Conservation (phyloP, 2,329 filamentous ascomycete species). For the Fusarium azukiicola region DNA sequence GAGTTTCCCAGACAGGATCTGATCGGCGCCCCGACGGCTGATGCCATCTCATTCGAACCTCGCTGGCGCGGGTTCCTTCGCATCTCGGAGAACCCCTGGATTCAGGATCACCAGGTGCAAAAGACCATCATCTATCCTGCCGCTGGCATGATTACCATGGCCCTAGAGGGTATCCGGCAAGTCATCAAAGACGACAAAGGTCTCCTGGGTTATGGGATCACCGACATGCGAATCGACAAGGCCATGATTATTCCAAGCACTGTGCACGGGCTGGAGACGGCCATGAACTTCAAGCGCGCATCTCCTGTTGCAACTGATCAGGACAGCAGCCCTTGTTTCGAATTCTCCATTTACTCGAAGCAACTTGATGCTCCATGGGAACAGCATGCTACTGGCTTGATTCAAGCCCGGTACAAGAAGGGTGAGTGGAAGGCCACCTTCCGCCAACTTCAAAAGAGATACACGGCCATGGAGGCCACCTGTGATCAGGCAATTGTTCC, state of each 20-base stretch:
- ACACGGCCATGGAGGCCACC: constrained; percentile 47
- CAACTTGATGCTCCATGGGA: constrained; percentile 65
- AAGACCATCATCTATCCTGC: constrained; percentile 74
- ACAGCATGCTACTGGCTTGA: constrained; percentile 64
- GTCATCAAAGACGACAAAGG: constrained; percentile 52
- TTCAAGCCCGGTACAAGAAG: constrained; percentile 55
- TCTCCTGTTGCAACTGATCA: not conserved
- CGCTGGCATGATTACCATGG: constrained; percentile 73
- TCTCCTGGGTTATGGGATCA: constrained; percentile 66
- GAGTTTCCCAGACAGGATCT: constrained; percentile 72
- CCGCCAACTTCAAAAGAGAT: constrained; percentile 46
- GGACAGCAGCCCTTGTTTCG: constrained; percentile 44
- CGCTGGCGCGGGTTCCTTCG: constrained; percentile 74
- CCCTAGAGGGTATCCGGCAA: constrained; percentile 69
- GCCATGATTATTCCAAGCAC: constrained; percentile 74
- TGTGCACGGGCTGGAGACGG: constrained; percentile 72
- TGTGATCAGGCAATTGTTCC: constrained; percentile 63
- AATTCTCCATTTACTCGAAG: constrained; percentile 72
- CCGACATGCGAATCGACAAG: constrained; percentile 69
- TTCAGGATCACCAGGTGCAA: constrained; percentile 73
- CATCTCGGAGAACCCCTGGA: constrained; percentile 73
- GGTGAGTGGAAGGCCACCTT: constrained; percentile 46
- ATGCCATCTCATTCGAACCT: constrained; percentile 69
- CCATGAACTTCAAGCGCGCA: constrained; percentile 66
- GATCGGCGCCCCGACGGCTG: constrained; percentile 69